phyloP scores from a whole-genome alignment of 1,284 basidiomycete genomes.

The Cystobasidium pallidum region DNA sequence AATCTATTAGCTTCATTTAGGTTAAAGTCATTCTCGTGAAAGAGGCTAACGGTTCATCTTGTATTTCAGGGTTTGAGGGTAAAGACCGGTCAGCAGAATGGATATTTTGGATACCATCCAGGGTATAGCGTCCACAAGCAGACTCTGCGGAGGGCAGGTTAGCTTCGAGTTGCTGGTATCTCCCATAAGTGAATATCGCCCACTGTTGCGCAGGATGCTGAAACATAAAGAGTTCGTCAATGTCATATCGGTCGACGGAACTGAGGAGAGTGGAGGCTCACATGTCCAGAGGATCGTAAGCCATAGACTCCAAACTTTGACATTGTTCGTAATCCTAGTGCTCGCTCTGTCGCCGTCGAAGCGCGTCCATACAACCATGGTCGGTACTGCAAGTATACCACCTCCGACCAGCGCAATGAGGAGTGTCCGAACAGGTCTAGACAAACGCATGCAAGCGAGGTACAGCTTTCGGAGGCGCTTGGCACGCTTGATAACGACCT shows the following conservation, averaged over 20 bases:
- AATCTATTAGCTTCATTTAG: not conserved
- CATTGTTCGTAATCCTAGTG: slow-evolving; percentile 61
- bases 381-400: slow-evolving; percentile 68
- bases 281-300: slow-evolving; percentile 70
- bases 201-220: slow-evolving; percentile 27
- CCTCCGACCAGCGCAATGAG: slow-evolving; percentile 62
- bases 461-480: slow-evolving; percentile 40
- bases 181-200: not conserved
- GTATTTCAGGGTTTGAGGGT: slow-evolving; percentile 29
- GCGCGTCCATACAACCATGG: slow-evolving; percentile 68
- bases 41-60: slow-evolving; percentile 23
- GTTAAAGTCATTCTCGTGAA: not conserved
- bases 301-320: slow-evolving; percentile 67
- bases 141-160: slow-evolving; percentile 1
- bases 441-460: slow-evolving; percentile 41
- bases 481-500: slow-evolving; percentile 28
- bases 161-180: not conserved
- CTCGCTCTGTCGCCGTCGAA: slow-evolving; percentile 63
- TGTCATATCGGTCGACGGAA: not conserved
- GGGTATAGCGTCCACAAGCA: slow-evolving; percentile 42
- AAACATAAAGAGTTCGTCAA: not conserved
- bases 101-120: slow-evolving; percentile 30
- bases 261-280: slow-evolving; percentile 63
- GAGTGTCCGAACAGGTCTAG: slow-evolving; percentile 44
- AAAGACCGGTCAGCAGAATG: slow-evolving; percentile 35